Evolutionary conservation across 257 asterid genomes (phyloP).

Genomic region (Fraxinus anomala): DNA sequence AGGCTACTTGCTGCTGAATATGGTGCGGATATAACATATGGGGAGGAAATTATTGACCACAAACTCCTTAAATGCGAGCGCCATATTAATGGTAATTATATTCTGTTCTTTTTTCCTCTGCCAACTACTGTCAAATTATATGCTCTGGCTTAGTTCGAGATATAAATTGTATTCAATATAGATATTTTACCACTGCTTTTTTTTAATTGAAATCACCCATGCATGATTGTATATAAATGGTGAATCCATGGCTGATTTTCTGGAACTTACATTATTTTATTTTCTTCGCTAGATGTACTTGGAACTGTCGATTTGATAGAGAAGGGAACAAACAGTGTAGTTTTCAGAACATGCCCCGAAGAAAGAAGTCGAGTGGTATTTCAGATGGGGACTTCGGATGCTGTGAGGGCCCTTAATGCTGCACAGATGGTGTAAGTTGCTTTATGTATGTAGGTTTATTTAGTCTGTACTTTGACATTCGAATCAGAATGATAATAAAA

Average conservation of each 20-base stretch:
- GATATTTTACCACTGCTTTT: neutral
- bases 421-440: conserved; percentile 72
- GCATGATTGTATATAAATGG: neutral
- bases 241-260: neutral
- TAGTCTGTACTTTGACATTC: neutral
- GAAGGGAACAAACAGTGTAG: conserved; percentile 70
- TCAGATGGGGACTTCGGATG: conserved; percentile 96
- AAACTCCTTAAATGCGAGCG: conserved; percentile 86
- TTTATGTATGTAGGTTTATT: conserved; percentile 11
- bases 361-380: conserved; percentile 75
- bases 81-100: conserved; percentile 56
- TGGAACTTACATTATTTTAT: conserved; percentile 22
- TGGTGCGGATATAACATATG: conserved; percentile 85
- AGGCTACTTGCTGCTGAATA: conserved; percentile 86
- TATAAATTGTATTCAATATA: neutral
- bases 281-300: conserved; percentile 53
- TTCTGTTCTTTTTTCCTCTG: neutral
- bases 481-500: neutral
- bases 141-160: neutral
- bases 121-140: neutral
- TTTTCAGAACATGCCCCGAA: conserved; percentile 81
- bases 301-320: conserved; percentile 84
- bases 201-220: neutral
- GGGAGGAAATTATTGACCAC: conserved; percentile 96
- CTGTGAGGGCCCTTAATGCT: conserved; percentile 85